Percentiles rank a stretch among this genome's conserved stretches.
Evolutionary conservation across 169 alveolate genomes (phyloP).

Genomic region (Babesia caballi): DNA sequence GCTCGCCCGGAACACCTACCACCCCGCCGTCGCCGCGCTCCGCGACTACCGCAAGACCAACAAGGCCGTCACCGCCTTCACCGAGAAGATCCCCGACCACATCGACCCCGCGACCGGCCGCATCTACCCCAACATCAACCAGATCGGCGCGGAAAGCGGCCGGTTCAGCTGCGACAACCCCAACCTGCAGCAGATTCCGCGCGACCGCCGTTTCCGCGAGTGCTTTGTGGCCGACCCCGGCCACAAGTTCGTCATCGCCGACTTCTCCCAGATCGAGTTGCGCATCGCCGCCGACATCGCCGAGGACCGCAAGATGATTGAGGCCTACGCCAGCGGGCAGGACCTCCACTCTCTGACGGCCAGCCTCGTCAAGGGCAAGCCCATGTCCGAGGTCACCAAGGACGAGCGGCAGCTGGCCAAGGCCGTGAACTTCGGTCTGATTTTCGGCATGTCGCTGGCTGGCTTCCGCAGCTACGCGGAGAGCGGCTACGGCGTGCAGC

Average conservation of each 20-base stretch:
- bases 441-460: constrained; percentile 82
- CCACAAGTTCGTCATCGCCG: constrained; percentile 79
- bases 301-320: constrained; percentile 78
- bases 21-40: constrained; percentile 75
- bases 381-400: constrained; percentile 67
- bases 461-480: constrained; percentile 81
- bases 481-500: constrained; percentile 71
- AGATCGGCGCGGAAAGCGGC: constrained; percentile 84
- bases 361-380: constrained; percentile 68
- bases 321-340: constrained; percentile 75
- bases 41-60: constrained; percentile 76
- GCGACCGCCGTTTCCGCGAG: constrained; percentile 78
- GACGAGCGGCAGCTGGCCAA: constrained; percentile 86
- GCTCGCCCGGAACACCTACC: constrained; percentile 71
- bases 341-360: constrained; percentile 79
- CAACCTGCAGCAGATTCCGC: constrained; percentile 85
- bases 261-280: constrained; percentile 83
- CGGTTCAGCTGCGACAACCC: constrained; percentile 86
- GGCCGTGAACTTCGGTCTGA: constrained; percentile 84
- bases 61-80: constrained; percentile 82
- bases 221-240: constrained; percentile 78
- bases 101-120: constrained; percentile 69
- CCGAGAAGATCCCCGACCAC: constrained; percentile 79
- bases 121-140: constrained; percentile 82
- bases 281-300: constrained; percentile 86